Evolutionary conservation across 2,329 filamentous ascomycete genomes (phyloP).

Genomic region (Xylaria multiplex): DNA sequence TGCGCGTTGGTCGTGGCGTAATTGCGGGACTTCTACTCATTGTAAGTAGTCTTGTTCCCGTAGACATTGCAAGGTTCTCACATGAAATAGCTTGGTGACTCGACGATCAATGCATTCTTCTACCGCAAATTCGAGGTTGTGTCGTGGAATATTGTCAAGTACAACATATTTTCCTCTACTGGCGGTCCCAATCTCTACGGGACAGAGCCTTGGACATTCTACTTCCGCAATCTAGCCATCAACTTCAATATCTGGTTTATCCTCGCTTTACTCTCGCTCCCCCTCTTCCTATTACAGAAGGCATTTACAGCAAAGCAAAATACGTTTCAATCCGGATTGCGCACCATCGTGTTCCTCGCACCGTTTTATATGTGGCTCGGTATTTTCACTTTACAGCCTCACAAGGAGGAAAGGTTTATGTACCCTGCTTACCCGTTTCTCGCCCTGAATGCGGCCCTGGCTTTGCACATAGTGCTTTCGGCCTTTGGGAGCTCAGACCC

Average conservation of each 20-base stretch:
- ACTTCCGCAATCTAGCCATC: constrained; percentile 86
- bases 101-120: constrained; percentile 81
- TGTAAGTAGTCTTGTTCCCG: constrained; percentile 59
- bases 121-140: constrained; percentile 82
- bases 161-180: constrained; percentile 88
- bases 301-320: constrained; percentile 68
- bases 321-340: constrained; percentile 75
- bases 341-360: constrained; percentile 78
- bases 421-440: constrained; percentile 94
- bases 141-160: constrained; percentile 91
- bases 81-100: constrained; percentile 69
- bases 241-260: constrained; percentile 98
- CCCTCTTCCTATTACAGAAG: constrained; percentile 80
- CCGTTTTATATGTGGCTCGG: constrained; percentile 95
- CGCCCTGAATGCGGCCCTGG: constrained; percentile 85
- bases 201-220: constrained; percentile 96
- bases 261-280: constrained; percentile 77
- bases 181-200: constrained; percentile 93
- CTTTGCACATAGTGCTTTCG: constrained; percentile 81
- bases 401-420: constrained; percentile 99
- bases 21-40: constrained; percentile 74
- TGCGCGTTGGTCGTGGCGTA: constrained; percentile 73
- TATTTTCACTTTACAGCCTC: constrained; percentile 91
- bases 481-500: constrained; percentile 78
- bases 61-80: constrained; percentile 26